Evolutionary conservation across 208 protist species (phyloP), one percentile per base, ranked within the genome.

Genomic region (Crithidia thermophila): DNA sequence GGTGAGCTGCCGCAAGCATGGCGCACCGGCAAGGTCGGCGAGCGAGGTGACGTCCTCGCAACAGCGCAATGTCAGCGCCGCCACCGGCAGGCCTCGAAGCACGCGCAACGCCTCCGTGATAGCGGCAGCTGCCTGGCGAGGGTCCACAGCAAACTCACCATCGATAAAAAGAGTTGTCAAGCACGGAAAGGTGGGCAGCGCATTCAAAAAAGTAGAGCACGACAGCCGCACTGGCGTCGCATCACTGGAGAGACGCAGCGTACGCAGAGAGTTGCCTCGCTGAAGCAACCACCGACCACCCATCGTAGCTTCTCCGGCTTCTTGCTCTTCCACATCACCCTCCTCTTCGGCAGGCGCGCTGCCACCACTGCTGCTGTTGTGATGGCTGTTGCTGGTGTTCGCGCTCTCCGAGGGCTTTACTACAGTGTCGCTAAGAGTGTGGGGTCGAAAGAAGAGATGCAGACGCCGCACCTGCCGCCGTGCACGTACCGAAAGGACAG

Each of bases 161-260:
- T 39, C 31, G 14, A 63, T 63, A 7, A 20, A 3, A 25, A 63
- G 43, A 16, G 20, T 4, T 11, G 23, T 52, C 43, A 63, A 30
- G 10, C 30, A 23, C 43, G 57, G 0, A 40, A 63, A 63, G 4
- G 20, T 52, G 4, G 57, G 27, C 57, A 63, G 57, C 42, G 57
- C 57, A 11, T 52, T 63, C 6, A 63, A 31, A 63, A 63, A 63
- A 4, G 57, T 52, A 2, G 57, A 50, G 31, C 30, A 52, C 4
- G 57, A 63, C 23, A 63, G 43, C 4, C 57, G 23, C 57, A 51
- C 43, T 1, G 57, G 57, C 2, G 43, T 1, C 11, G n/a, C 4
- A 2, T 3, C 20, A 8, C 18, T 14, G 27, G 3, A 23, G 43
- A 27, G 4, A 2, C 11, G 43, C 43, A 4, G n/a, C 21, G 21